Base-by-base conservation (phyloP, 2,329 filamentous ascomycete genomes). In the Beauveria sp. region DNA sequence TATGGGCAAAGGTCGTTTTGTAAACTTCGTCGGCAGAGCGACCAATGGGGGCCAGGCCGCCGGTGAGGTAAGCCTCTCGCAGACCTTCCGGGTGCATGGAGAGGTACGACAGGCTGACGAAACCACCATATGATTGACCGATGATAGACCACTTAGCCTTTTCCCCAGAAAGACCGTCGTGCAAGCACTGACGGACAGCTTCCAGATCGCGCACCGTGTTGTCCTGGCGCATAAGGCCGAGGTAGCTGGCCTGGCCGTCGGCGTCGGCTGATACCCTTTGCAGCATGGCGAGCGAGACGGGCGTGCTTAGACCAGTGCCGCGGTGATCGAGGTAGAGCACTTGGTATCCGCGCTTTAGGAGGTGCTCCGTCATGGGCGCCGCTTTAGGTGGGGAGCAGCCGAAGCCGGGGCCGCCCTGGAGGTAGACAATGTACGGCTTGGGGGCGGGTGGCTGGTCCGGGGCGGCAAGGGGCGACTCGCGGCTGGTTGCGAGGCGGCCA, bases 71-170 rank as follows among this genome's bases (percentile, higher is more conserved):
- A 26, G 86, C 85, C 76, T 98, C 93, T 34, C 86, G 85, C 26
- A 98, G 75, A 1, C 89, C 89, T 62, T 91, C 83, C 0, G 91
- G 90, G 67, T 84, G 87, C 71, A 90, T 86, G 2, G 89, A 95
- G 18, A 98, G 82, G 73, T 97, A 98, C 8, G 89, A 93, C 40
- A 91, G 79, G 53, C 81, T 83, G 70, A 92, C 90, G 74, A 96
- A 97, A 1, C 93, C 93, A 45, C 93, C 93, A 73, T 96, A 98
- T 18, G 88, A 93, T 76, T 97, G 93, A 9, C 93, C 93, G 65
- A 96, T 88, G 34, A 95, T 83, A 62, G 87, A 89, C 93, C 93
- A 97, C 71, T 88, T 87, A 72, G 86, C 84, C 71, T 89, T 86
- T 53, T 88, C 84, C 24, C 83, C 78, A 0, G 89, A 86, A 68